Evolutionary conservation across 1,284 basidiomycete genomes (phyloP), one percentile per base, ranked within the genome.

Genomic region (Microbotryum saponariae): DNA sequence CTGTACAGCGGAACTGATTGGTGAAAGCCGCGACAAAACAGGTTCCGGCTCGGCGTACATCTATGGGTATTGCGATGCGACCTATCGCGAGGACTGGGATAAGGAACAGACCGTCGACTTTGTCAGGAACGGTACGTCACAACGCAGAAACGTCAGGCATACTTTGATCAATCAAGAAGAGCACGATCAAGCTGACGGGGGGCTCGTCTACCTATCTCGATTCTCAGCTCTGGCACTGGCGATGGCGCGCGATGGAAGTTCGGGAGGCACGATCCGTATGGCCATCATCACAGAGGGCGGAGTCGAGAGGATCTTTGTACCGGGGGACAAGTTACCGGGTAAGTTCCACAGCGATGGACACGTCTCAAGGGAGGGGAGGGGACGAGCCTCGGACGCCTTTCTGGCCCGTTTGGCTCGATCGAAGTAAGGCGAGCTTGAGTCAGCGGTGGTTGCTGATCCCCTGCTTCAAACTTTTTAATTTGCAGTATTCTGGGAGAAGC

Each of bases 61-160:
- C 21, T 98, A 98, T 74, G 96, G 94, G 54, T 98, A 96, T 78
- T 98, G 96, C 74, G 96, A 99, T 76, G 91, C 96, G 33, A 97
- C 91, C n/a, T 99, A 89, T 77, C 79, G 84, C 74, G 91, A 94
- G 45, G 91, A 88, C n/a, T 94, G 90, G 93, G 85, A 83, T 4
- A 83, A 83, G 70, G 89, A 92, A 50, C 83, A 97, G 78, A 97
- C 93, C 0, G 77, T 99, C 62, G 81, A 93, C 51, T 98, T 98
- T 75, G 94, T 98, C 60, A 89, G 86, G 79, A 96, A 98, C 78
- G 91, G 91, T 94, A 73, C 66, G 91, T 83, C 47, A 58, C 31
- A 16, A 25, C 4, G 29, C 27, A 27, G 4, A 27, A 14, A 6
- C n/a, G 31, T 14, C 6, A 29, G 6, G 23, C 23, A 20, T 5